Percentiles rank a stretch among this genome's conserved stretches.
phyloP scores from a whole-genome alignment of 2,329 filamentous ascomycete genomes.

The Xylariaceae sp. region DNA sequence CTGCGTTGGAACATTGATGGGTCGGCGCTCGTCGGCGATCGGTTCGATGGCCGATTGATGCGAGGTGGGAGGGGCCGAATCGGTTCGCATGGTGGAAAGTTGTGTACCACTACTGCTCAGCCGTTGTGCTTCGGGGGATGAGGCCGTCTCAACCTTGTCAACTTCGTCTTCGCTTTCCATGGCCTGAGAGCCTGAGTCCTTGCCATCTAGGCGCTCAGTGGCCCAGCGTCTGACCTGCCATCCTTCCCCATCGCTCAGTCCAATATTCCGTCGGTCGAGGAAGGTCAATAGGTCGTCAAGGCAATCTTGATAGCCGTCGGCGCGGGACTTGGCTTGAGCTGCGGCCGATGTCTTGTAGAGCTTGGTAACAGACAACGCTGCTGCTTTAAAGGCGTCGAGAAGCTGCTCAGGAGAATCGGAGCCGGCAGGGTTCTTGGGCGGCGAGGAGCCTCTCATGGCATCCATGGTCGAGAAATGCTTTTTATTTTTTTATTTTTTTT shows the following conservation, averaged over 20 bases:
- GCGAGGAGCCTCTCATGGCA: slow-evolving; percentile 25
- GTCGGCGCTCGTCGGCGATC: slow-evolving; percentile 22
- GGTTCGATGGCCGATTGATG: slow-evolving; percentile 12
- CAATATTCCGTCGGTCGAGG: slow-evolving; percentile 76
- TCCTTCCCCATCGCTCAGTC: slow-evolving; percentile 73
- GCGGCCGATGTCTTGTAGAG: slow-evolving; percentile 88
- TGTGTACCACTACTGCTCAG: slow-evolving; percentile 39
- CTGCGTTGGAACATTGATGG: slow-evolving; percentile 49
- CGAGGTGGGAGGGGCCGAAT: slow-evolving; percentile 29
- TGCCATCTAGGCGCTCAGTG: slow-evolving; percentile 64
- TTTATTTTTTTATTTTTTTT: slow-evolving; percentile 3
- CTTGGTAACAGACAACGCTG: slow-evolving; percentile 90
- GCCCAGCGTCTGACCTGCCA: slow-evolving; percentile 60
- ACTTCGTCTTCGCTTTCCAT: slow-evolving; percentile 67
- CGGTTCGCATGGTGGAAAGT: slow-evolving; percentile 30
- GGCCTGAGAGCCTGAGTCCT: slow-evolving; percentile 47
- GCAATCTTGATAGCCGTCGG: slow-evolving; percentile 89
- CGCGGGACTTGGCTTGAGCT: slow-evolving; percentile 69
- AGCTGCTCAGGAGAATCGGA: slow-evolving; percentile 58
- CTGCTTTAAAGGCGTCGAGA: slow-evolving; percentile 85
- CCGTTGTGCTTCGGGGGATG: slow-evolving; percentile 55
- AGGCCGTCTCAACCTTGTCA: slow-evolving; percentile 56
- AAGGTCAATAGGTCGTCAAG: slow-evolving; percentile 85
- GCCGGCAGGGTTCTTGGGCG: slow-evolving; percentile 29
- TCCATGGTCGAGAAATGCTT: slow-evolving; percentile 25